phyloP scores from a whole-genome alignment of 2,329 filamentous ascomycete species.

The Ophiostoma triangulosporum region DNA sequence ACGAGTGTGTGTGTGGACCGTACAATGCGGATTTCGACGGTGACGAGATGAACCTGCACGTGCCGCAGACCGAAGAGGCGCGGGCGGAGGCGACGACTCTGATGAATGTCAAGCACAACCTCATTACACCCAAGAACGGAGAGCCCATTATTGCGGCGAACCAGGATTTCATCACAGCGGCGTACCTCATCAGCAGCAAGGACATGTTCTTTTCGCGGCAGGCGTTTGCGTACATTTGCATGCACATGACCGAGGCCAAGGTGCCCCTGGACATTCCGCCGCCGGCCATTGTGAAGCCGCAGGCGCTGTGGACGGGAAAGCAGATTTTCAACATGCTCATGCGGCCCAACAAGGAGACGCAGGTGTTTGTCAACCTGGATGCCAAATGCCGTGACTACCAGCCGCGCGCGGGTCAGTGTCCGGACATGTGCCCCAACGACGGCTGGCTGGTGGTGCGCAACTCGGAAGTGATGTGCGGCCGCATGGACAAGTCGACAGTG shows the following conservation, averaged over 20 bases:
- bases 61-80: slow-evolving; percentile 94
- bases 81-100: slow-evolving; percentile 87
- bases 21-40: slow-evolving; percentile 99
- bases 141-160: slow-evolving; percentile 98
- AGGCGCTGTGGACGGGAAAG: slow-evolving; percentile 86
- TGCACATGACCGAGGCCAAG: slow-evolving; percentile 71
- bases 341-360: slow-evolving; percentile 73
- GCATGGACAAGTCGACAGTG: slow-evolving; percentile 97
- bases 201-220: slow-evolving; percentile 85
- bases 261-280: slow-evolving; percentile 72
- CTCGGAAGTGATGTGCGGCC: slow-evolving; percentile 92
- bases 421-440: slow-evolving; percentile 74
- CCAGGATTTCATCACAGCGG: slow-evolving; percentile 96
- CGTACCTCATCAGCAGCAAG: slow-evolving; percentile 82
- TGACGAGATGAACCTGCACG: slow-evolving; percentile 98
- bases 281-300: slow-evolving; percentile 73
- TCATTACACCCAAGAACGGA: slow-evolving; percentile 92
- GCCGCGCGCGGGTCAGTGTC: slow-evolving; percentile 39
- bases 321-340: slow-evolving; percentile 77
- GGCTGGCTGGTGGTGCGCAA: slow-evolving; percentile 88
- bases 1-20: slow-evolving; percentile 94
- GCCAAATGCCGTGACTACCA: slow-evolving; percentile 79
- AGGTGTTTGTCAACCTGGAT: slow-evolving; percentile 80
- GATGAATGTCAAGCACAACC: slow-evolving; percentile 96
- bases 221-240: slow-evolving; percentile 78